Conservation (phyloP, 495 filamentous ascomycete genomes). For the Letharia columbiana region DNA sequence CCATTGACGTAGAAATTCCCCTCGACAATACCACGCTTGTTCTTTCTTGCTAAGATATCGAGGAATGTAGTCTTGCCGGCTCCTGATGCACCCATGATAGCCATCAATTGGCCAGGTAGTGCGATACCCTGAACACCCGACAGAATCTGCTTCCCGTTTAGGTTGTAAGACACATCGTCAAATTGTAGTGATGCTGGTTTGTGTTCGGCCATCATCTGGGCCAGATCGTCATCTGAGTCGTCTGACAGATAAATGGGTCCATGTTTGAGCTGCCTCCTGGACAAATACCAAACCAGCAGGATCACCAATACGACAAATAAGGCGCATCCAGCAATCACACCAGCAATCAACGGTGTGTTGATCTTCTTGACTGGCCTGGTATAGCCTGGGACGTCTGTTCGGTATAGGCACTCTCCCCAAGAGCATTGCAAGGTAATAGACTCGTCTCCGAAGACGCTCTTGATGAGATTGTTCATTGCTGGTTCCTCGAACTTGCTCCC, state of each 20-base stretch:
- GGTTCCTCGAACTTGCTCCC: conserved; percentile 82
- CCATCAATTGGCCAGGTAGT: conserved; percentile 81
- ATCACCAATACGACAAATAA: conserved; percentile 84
- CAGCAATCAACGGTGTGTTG: conserved; percentile 93
- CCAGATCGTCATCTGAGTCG: conserved; percentile 81
- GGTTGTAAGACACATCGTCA: conserved; percentile 73
- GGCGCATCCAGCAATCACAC: conserved; percentile 79
- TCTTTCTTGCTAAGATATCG: conserved; percentile 94
- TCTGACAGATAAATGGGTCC: conserved; percentile 70
- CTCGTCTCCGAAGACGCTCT: conserved; percentile 76
- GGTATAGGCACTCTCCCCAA: conserved; percentile 85
- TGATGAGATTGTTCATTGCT: conserved; percentile 82
- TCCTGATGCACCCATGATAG: conserved; percentile 97
- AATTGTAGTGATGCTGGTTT: conserved; percentile 85
- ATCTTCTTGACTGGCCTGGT: conserved; percentile 83
- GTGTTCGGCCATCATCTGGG: conserved; percentile 80
- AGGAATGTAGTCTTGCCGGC: conserved; percentile 97
- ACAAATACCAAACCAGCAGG: conserved; percentile 80
- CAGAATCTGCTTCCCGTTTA: conserved; percentile 85
- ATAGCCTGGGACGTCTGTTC: conserved; percentile 87
- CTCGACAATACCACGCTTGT: conserved; percentile 72
- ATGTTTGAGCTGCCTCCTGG: conserved; percentile 59
- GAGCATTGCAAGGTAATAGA: conserved; percentile 78
- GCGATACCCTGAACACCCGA: conserved; percentile 72
- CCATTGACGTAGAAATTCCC: conserved; percentile 94